Percentiles rank a stretch among this genome's conserved stretches.
Evolutionary conservation across 139 green algal species (phyloP).

Genomic region (Micromonas pusilla): DNA sequence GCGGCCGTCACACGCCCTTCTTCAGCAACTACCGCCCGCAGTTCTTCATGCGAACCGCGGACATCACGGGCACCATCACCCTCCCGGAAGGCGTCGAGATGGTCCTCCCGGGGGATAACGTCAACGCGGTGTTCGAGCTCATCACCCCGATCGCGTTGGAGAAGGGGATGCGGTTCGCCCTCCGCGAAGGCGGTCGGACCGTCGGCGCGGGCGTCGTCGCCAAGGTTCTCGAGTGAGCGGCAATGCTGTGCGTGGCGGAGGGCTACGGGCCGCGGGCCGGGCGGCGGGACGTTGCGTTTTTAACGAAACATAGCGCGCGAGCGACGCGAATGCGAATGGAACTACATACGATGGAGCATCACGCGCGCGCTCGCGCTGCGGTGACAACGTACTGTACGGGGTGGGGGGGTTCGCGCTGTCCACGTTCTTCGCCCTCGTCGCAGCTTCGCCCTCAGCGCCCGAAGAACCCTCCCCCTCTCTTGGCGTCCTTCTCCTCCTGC

Average conservation of each 20-base stretch:
- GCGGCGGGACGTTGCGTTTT: background rate
- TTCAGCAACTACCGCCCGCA: conserved; percentile 92
- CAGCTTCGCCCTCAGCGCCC: too few relatives aligned
- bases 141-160: conserved; percentile 46
- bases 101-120: conserved; percentile 98
- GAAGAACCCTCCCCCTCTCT: conserved; percentile 9
- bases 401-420: too few relatives aligned
- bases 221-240: conserved; percentile 46
- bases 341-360: too few relatives aligned
- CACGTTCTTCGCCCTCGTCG: too few relatives aligned
- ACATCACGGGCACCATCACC: conserved; percentile 79
- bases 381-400: too few relatives aligned
- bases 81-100: conserved; percentile 82
- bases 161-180: conserved; percentile 83
- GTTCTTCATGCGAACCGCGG: conserved; percentile 96
- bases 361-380: too few relatives aligned
- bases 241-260: too few relatives aligned
- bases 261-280: too few relatives aligned
- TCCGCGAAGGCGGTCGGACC: conserved; percentile 88
- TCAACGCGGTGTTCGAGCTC: conserved; percentile 79
- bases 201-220: conserved; percentile 90
- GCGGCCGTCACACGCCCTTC: conserved; percentile 95
- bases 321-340: too few relatives aligned
- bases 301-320: background rate
- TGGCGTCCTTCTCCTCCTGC: conserved; percentile 17